Percentiles rank a stretch among this genome's conserved stretches.
Conservation (phyloP, 768 basidiomycete species). For the Suillus fuscotomentosus region DNA sequence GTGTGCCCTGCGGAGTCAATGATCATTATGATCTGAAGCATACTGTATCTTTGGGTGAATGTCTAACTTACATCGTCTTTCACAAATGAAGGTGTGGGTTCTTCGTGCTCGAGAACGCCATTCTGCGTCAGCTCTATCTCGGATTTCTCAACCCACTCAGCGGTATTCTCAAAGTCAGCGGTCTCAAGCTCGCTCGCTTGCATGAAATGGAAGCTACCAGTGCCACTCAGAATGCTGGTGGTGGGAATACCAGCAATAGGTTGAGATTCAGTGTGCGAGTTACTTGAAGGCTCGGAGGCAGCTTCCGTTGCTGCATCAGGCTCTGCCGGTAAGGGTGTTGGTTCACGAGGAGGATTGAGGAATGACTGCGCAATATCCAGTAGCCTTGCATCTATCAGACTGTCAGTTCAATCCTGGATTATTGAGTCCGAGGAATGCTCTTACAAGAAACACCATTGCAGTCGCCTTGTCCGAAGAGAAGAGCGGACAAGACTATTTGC, state of each 20-base stretch:
- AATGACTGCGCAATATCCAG: slow-evolving; percentile 54
- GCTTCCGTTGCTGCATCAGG: slow-evolving; percentile 28
- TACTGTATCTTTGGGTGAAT: background rate
- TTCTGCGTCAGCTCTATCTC: slow-evolving; percentile 32
- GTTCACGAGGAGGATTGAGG: slow-evolving; percentile 45
- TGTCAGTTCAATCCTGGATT: slow-evolving; percentile 7
- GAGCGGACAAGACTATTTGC: slow-evolving; percentile 47
- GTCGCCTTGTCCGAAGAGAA: slow-evolving; percentile 59
- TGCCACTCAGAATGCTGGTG: slow-evolving; percentile 27
- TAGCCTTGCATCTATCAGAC: slow-evolving; percentile 56
- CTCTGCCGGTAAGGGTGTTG: slow-evolving; percentile 32
- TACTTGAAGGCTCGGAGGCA: slow-evolving; percentile 14
- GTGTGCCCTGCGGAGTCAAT: slow-evolving; percentile 15
- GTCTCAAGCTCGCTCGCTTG: slow-evolving; percentile 77
- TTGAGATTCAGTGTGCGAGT: slow-evolving; percentile 1
- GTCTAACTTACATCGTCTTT: slow-evolving; percentile 3
- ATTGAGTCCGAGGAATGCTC: slow-evolving; percentile 20
- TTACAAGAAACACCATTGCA: slow-evolving; percentile 64
- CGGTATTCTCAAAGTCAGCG: slow-evolving; percentile 46
- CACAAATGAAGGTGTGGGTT: background rate
- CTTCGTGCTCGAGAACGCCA: slow-evolving; percentile 1
- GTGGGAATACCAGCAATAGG: slow-evolving; percentile 41
- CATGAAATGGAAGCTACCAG: slow-evolving; percentile 75
- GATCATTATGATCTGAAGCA: background rate
- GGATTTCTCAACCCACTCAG: slow-evolving; percentile 56